Base-by-base conservation (phyloP, 2,329 filamentous ascomycete species). In the Xylariaceae sp. region DNA sequence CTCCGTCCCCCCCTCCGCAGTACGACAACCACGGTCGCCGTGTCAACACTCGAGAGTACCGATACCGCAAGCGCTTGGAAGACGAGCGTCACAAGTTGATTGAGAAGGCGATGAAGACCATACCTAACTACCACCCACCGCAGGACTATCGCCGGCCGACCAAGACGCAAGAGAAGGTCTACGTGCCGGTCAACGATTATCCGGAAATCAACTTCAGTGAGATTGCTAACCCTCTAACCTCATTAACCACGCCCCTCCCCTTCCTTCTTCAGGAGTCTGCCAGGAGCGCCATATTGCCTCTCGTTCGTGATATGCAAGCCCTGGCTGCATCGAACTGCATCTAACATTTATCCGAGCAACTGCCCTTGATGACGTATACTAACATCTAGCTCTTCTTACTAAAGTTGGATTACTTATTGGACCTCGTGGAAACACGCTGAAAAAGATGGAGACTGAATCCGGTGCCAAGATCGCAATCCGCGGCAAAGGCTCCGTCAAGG, bases 181-280 rank as follows among this genome's bases (percentile, higher is more conserved):
- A 98, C 66, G 92, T 98, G 67, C 92, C 92, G 65, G 92, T 98
- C 73, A 98, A 98, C 80, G 92, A 98, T 70, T 98, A 98, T 68
- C 92, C 92, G 76, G 92, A 98, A 70, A 97, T 98, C 83, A 98
- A 98, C 84, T 98, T 98, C 88, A 98, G 92, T 98, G 96, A 90
- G 90, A 90, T 92, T 89, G 83, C 89, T 95, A 95, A 95, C 88
- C 88, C 88, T 88, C 81, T 82, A 83, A 85, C 81, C 73, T 67
- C 75, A 77, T 81, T 85, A 83, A 85, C 70, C 67, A 71, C 69
- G 54, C 61, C 58, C 52, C 52, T 57, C 39, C 49, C 56, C 56
- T 51, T 59, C 60, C 49, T 56, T 54, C 52, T 55, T 60, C 67
- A 62, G 67, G 66, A 65, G 64, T 59, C 64, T 67, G 63, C 64